Base-by-base conservation (phyloP, 2,329 filamentous ascomycete genomes). In the Botrytis sinoallii region DNA sequence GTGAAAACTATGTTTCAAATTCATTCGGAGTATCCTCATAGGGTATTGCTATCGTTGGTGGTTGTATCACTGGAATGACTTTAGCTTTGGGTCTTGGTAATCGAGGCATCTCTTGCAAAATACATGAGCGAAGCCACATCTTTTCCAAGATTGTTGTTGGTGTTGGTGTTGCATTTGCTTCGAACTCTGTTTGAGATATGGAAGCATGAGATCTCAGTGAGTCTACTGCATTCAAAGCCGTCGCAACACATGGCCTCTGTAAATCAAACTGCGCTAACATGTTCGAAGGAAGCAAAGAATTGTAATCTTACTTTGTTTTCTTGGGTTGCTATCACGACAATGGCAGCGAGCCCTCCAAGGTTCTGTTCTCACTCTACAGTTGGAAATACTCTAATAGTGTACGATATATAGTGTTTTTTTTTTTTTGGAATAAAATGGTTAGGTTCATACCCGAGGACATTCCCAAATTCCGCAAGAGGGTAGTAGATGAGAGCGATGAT, bases 141-240 rank as follows among this genome's bases (percentile, higher is more conserved):
- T 76, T 78, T 48, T 63, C 63, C 48, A 12, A 78, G 60, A 75
- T 77, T 69, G 76, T 75, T 18, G 76, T 73, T 69, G 76, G 76
- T 18, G 76, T 73, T 20, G 77, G 77, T 6, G 60, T 78, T 8
- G 71, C 70, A 12, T 75, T 78, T 40, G 57, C 70, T 18, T 63
- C 73, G 25, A 77, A 77, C 63, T 65, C 73, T 14, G 69, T 72
- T 8, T 35, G 61, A 10, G 74, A 73, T 1, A 75, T 79, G 74
- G 40, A 73, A 46, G 44, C 20, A 35, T 40, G 29, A 29, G 68
- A 71, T 25, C 40, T 29, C 10, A 48, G 25, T 20, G 18, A 63
- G 9, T 63, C 48, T 35, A 16, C 22, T 29, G 20, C 55, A 48
- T 63, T 63, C 29, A n/a, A 63, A 42, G 59, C 20, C 20, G 57